Base-by-base conservation (phyloP, 1,284 basidiomycete genomes). In the Leccinum fuscescens region DNA sequence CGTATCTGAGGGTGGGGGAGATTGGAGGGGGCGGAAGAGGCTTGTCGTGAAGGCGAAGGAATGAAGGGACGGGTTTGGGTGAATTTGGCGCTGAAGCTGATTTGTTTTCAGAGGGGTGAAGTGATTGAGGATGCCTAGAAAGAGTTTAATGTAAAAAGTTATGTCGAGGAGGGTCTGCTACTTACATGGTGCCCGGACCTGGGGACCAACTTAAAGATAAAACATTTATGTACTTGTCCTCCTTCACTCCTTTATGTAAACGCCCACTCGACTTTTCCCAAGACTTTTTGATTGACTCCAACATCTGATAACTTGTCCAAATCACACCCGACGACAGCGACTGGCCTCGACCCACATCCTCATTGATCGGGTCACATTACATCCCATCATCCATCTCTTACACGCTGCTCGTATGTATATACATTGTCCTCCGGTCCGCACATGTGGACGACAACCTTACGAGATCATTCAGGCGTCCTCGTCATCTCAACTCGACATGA, bases 1-100 rank as follows among this genome's bases (percentile, higher is more conserved):
- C 52, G 8, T 67, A 55, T 29, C 54, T 64, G 56, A 63, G 57
- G 1, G 56, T 22, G 1, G 65, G 33, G 6, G 63, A 68, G 61
- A 73, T 54, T 12, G 71, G 71, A 11, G 73, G 64, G 1, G 56
- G 61, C 1, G 71, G 71, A 6, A 75, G 66, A 0, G 74, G 72
- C 17, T 73, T 76, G 58, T 72, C 64, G 55, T 59, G 55, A 3
- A 37, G 57, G 62, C 61, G n/a, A 14, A 69, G 46, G 20, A 58
- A 68, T 22, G 57, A 48, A 0, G 63, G 20, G 1, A 46, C 29
- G 1, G 63, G 61, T 35, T 46, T 60, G 27, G 71, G 73, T 2
- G 70, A 74, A 6, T 53, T 68, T 29, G 71, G 73, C 1, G 73
- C 72, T 27, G 72, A 74, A 0, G 63, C 66, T n/a, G 73, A 65